phyloP scores from a whole-genome alignment of 129 eudicot genomes.

The Erigeron canadensis region DNA sequence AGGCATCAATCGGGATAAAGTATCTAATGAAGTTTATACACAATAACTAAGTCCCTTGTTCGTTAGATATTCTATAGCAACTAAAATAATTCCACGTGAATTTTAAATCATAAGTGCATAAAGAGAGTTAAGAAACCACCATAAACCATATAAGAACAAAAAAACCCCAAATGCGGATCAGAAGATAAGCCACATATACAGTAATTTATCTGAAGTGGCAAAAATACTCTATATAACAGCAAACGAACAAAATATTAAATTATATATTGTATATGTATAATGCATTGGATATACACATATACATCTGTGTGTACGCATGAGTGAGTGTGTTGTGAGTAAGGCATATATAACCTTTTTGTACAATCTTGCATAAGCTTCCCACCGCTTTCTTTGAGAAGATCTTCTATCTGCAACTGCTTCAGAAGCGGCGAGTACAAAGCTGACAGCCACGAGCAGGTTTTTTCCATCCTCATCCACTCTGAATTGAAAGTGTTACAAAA shows the following conservation, averaged over 20 bases:
- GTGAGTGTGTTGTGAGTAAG: neutral
- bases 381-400: constrained; percentile 72
- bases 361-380: constrained; percentile 96
- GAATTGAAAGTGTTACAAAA: constrained; percentile 27
- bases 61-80: neutral
- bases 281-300: neutral
- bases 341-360: constrained; percentile 62
- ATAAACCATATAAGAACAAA: constrained; percentile 6
- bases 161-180: neutral
- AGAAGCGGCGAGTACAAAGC: constrained; percentile 78
- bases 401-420: constrained; percentile 95
- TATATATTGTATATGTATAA: neutral
- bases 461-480: constrained; percentile 84
- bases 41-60: neutral
- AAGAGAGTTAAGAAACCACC: neutral
- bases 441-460: constrained; percentile 89
- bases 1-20: neutral
- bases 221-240: neutral
- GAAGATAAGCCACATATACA: constrained; percentile 7
- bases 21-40: too few relatives aligned
- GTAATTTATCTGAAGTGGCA: constrained; percentile 14
- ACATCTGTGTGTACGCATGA: neutral
- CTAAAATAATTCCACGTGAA: neutral
- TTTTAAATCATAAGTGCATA: neutral
- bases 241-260: neutral